phyloP scores from a whole-genome alignment of 306 rosid species.

The Cucurbita moschata region DNA sequence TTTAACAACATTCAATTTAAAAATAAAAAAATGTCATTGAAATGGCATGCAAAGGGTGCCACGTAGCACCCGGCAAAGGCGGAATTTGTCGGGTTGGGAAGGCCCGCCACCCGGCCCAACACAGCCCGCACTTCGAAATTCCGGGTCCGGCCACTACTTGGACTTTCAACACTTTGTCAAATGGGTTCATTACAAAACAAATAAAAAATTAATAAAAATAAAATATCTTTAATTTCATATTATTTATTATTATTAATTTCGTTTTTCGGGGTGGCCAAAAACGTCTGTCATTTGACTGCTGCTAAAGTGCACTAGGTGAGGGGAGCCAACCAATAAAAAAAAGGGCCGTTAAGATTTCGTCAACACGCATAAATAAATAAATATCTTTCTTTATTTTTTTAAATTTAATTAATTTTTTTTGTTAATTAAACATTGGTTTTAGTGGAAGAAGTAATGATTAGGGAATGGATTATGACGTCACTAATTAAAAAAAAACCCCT shows the following conservation, averaged over 20 bases:
- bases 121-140: slow-evolving; percentile 14
- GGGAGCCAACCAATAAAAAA: slow-evolving; percentile 19
- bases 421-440: slow-evolving; percentile 11
- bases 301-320: slow-evolving; percentile 12
- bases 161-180: neutral
- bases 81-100: slow-evolving; percentile 39
- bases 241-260: neutral
- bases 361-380: slow-evolving; percentile 16
- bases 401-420: neutral
- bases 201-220: neutral
- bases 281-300: slow-evolving; percentile 8
- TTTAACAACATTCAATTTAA: too few species aligned
- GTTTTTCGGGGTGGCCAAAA: slow-evolving; percentile 5
- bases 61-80: slow-evolving; percentile 26
- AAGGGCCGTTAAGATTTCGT: slow-evolving; percentile 20
- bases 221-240: neutral
- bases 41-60: slow-evolving; percentile 17
- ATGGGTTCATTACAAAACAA: neutral
- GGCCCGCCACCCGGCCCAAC: slow-evolving; percentile 14
- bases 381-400: neutral
- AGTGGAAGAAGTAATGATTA: slow-evolving; percentile 66
- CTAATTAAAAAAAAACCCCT: neutral
- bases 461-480: slow-evolving; percentile 38
- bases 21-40: slow-evolving; percentile 4
- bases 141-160: neutral